phyloP scores from a whole-genome alignment of 2,329 filamentous ascomycete species.

The Neocatenulostroma microsporum region DNA sequence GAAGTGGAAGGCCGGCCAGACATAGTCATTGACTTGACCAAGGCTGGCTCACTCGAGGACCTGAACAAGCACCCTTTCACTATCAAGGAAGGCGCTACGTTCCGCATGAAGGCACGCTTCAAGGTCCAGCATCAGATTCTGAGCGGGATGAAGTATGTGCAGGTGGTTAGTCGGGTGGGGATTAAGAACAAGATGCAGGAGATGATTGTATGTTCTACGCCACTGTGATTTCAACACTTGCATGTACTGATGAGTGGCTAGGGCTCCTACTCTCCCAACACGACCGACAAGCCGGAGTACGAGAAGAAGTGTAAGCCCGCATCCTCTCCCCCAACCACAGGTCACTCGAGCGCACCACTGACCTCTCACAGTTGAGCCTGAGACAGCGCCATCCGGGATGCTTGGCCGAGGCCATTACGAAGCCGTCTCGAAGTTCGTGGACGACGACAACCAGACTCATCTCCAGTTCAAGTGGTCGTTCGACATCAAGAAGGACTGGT shows the following conservation, averaged over 20 bases:
- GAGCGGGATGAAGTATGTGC: constrained; percentile 90
- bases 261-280: constrained; percentile 92
- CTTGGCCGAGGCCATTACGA: constrained; percentile 84
- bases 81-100: constrained; percentile 91
- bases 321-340: background rate
- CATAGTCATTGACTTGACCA: constrained; percentile 80
- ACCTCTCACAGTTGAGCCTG: constrained; percentile 61
- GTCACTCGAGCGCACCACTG: constrained; percentile 2
- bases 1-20: constrained; percentile 72
- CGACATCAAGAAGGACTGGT: constrained; percentile 96
- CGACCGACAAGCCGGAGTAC: constrained; percentile 75
- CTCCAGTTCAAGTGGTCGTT: constrained; percentile 94
- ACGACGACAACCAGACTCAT: constrained; percentile 88
- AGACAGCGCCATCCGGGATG: constrained; percentile 89
- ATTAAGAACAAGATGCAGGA: constrained; percentile 89
- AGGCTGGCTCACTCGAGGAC: constrained; percentile 61
- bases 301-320: constrained; percentile 75
- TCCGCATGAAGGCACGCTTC: constrained; percentile 91
- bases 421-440: constrained; percentile 80
- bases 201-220: constrained; percentile 72
- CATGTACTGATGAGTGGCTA: constrained; percentile 29
- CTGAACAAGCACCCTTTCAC: constrained; percentile 91
- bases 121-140: constrained; percentile 96
- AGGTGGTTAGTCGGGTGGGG: constrained; percentile 84
- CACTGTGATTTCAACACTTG: background rate